These are phyloP conservation scores for Kodamaea derodonti DNA, from an alignment of 1,139 yeast genomes.

Conservation along the genomic window DNA sequence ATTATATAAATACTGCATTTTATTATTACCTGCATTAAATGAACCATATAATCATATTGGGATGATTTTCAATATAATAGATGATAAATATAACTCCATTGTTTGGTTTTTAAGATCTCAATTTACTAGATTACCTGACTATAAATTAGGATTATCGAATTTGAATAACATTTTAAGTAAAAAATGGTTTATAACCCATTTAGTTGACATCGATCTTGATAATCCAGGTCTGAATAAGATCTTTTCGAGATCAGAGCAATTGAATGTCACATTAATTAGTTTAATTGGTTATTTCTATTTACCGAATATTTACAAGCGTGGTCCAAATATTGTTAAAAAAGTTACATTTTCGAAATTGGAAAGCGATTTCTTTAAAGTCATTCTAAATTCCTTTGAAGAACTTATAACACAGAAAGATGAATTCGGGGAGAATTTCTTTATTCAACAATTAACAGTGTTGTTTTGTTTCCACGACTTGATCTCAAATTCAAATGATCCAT, in stretches of 20 bases:
- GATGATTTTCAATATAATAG: constrained; percentile 43
- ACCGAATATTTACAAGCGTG: constrained; percentile 26
- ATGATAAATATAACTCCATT: constrained; percentile 31
- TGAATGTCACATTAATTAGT: constrained; percentile 24
- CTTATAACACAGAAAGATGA: constrained; percentile 8
- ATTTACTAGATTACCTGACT: constrained; percentile 48
- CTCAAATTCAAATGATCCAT: constrained; percentile 6
- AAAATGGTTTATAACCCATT: constrained; percentile 26
- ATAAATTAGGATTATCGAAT: constrained; percentile 39
- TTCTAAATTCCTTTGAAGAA: constrained; percentile 6
- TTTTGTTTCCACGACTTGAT: constrained; percentile 18
- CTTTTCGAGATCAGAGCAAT: constrained; percentile 10
- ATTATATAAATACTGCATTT: constrained; percentile 49
- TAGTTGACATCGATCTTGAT: constrained; percentile 15
- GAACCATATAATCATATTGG: constrained; percentile 68
- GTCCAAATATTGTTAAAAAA: constrained; percentile 22
- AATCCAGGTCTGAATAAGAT: constrained; percentile 1
- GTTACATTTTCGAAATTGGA: constrained; percentile 25
- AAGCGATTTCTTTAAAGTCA: constrained; percentile 18
- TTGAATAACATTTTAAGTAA: constrained; percentile 30
- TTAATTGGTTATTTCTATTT: constrained; percentile 27
- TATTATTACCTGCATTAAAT: constrained; percentile 60
- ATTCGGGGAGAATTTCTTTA: constrained; percentile 12
- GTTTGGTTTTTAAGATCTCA: constrained; percentile 57
- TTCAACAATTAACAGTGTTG: constrained; percentile 25